These are phyloP conservation scores for Coprinopsis cinerea DNA, from an alignment of 768 basidiomycete genomes.

Conservation along the genomic window DNA sequence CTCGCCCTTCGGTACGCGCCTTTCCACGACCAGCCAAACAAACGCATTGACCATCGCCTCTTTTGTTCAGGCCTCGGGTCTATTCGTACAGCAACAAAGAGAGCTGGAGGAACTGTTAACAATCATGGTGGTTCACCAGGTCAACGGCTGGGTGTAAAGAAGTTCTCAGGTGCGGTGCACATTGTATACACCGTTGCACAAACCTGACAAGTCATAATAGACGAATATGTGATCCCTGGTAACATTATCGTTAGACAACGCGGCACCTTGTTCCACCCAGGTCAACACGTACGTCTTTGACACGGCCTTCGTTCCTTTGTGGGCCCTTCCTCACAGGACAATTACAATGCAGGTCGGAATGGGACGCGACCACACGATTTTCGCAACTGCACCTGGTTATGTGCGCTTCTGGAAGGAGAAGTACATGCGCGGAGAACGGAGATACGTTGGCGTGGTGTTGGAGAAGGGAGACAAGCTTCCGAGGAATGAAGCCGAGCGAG, in stretches of 20 bases:
- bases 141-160: conserved; percentile 91
- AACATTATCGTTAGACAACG: conserved; percentile 96
- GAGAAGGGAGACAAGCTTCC: conserved; percentile 83
- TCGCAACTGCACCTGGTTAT: conserved; percentile 82
- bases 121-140: conserved; percentile 93
- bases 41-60: not conserved
- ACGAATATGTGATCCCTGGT: conserved; percentile 88
- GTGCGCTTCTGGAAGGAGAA: conserved; percentile 91
- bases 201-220: conserved; percentile 33
- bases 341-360: conserved; percentile 63
- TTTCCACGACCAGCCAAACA: not conserved
- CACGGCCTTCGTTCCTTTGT: not conserved
- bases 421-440: conserved; percentile 66
- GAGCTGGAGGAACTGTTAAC: conserved; percentile 89
- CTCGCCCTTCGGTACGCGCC: conserved; percentile 34
- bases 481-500: conserved; percentile 62
- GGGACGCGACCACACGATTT: conserved; percentile 93
- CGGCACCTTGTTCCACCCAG: conserved; percentile 88
- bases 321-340: conserved; percentile 6
- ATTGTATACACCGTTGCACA: not conserved
- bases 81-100: conserved; percentile 91
- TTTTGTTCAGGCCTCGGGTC: conserved; percentile 45
- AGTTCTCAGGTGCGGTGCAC: conserved; percentile 73
- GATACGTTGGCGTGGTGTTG: conserved; percentile 80
- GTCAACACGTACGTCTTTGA: conserved; percentile 69